Base-by-base conservation (phyloP, 164 flowering plant species). In the Magnolia sinica region DNA sequence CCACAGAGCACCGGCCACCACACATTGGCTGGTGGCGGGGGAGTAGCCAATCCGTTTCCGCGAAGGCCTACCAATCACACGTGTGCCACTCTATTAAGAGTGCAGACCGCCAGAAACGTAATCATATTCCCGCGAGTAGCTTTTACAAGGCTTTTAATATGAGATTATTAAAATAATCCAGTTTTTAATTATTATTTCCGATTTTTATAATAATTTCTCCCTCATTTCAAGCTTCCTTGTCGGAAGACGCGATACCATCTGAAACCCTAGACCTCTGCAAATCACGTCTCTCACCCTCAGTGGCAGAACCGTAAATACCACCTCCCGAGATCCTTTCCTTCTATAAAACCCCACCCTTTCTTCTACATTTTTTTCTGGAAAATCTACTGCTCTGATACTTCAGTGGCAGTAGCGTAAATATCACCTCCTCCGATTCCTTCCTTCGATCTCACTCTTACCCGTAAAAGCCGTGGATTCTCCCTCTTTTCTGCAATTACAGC, bases 231-330 rank as follows among this genome's bases (percentile, higher is more conserved):
- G 66, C 45, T 59, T 16, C 67, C 20, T 20, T 64, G 68, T 20
- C 24, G 68, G 68, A 20, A 1, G 22, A 8, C 68, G 22, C 68
- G 22, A 2, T 59, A 14, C 64, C 19, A 59, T 13, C 64, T 59
- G 19, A 59, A 14, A 13, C 64, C 16, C 4, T 59, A 59, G 51
- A 7, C 61, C 16, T 19, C n/a, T 59, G 64, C 7, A 19, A 19
- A 7, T 59, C n/a, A 59, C 64, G 16, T 19, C 10, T 64, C 68
- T 1, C 76, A 2, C 8, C 20, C 18, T 45, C 45, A 64, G 70
- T 64, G 76, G 76, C 49, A 65, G 59, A 64, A 29, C 20, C 58
- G 76, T 74, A n/a, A 74, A 9, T 74, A 10, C 70, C 2, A 2
- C 2, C 50, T 6, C 18, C 50, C 49, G 18, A 29, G 45, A 29